Percentiles rank a stretch among this genome's conserved stretches.
Evolutionary conservation across 345 rosid species (phyloP).

Genomic region (Sapria himalayana): DNA sequence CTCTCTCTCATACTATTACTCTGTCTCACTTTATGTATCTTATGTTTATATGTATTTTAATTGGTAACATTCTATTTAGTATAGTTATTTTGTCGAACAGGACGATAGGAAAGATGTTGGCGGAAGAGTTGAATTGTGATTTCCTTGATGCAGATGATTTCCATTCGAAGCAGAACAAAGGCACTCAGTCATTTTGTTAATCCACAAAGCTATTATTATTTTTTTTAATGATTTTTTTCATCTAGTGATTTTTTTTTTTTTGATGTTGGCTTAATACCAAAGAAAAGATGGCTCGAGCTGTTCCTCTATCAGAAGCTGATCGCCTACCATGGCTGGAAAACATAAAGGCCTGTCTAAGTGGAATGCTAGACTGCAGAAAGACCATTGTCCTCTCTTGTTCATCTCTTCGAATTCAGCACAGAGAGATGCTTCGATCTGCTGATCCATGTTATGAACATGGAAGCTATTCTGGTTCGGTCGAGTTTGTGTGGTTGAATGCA

Average conservation of each 20-base stretch:
- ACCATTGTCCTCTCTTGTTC: slow-evolving; percentile 52
- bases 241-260: background rate
- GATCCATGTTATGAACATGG: slow-evolving; percentile 26
- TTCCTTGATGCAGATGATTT: slow-evolving; percentile 83
- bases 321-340: slow-evolving; percentile 66
- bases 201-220: background rate
- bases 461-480: slow-evolving; percentile 19
- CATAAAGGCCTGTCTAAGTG: slow-evolving; percentile 24
- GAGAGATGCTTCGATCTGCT: slow-evolving; percentile 56
- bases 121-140: slow-evolving; percentile 24
- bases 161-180: slow-evolving; percentile 56
- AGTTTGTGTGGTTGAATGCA: slow-evolving; percentile 44
- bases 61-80: too few species aligned
- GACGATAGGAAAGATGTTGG: slow-evolving; percentile 47
- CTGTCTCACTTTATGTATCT: too few species aligned
- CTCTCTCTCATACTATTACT: too few species aligned
- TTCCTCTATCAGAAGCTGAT: slow-evolving; percentile 56
- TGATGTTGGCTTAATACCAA: background rate
- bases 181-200: slow-evolving; percentile 11
- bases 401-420: slow-evolving; percentile 37
- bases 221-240: background rate
- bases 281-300: slow-evolving; percentile 69
- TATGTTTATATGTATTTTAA: too few species aligned
- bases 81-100: too few species aligned
- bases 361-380: slow-evolving; percentile 15